These are phyloP conservation scores for Colletotrichum kahawae DNA, from an alignment of 2,329 filamentous ascomycete species.

Conservation along the genomic window DNA sequence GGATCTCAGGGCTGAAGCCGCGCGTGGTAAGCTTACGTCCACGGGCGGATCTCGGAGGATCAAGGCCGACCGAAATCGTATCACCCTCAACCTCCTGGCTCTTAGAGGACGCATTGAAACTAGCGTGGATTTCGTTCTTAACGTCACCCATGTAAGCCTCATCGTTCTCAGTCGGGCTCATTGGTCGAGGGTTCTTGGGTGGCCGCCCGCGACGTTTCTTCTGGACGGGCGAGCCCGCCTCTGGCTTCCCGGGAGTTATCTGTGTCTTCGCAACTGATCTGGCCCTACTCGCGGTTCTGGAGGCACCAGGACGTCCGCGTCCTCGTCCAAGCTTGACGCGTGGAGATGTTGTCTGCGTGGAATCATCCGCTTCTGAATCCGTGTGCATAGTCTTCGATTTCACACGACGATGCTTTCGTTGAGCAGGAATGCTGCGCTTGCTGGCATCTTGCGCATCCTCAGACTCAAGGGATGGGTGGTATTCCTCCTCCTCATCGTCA, in stretches of 20 bases:
- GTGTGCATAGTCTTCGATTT: neutral
- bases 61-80: constrained; percentile 7
- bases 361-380: constrained; percentile 6
- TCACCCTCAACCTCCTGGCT: neutral
- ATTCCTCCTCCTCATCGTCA: constrained; percentile 20
- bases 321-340: neutral
- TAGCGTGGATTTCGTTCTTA: constrained; percentile 7
- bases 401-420: neutral
- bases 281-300: neutral
- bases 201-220: constrained; percentile 19
- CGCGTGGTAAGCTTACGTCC: neutral
- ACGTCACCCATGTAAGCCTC: neutral
- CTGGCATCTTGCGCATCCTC: neutral
- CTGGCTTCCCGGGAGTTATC: neutral
- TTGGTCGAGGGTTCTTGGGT: constrained; percentile 11
- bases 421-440: neutral
- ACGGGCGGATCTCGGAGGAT: constrained; percentile 6
- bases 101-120: neutral
- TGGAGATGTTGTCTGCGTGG: neutral
- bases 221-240: neutral
- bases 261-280: neutral
- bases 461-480: constrained; percentile 15
- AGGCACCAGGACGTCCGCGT: neutral
- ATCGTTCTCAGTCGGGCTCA: neutral
- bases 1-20: neutral